Conservation (phyloP, 306 rosid species). For the Acmispon strigosus region DNA sequence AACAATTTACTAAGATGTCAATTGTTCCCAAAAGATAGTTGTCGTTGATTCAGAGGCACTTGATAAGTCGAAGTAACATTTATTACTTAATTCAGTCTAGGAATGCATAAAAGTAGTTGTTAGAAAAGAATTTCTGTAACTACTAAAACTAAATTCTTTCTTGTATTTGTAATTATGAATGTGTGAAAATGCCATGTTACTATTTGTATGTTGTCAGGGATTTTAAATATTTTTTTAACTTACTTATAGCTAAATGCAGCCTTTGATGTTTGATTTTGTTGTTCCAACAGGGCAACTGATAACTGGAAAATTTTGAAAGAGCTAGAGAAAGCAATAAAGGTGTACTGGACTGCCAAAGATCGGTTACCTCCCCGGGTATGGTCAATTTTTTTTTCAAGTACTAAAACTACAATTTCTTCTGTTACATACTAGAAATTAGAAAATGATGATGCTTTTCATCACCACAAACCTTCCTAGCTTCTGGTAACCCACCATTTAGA, state of each 20-base stretch:
- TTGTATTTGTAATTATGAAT: background rate
- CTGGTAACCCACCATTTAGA: background rate
- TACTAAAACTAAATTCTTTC: background rate
- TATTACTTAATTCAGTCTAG: background rate
- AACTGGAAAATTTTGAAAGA: constrained; percentile 93
- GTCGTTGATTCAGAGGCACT: background rate
- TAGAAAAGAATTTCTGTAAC: background rate
- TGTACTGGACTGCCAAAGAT: constrained; percentile 78
- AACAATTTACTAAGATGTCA: background rate
- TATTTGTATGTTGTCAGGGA: background rate
- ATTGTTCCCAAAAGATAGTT: background rate
- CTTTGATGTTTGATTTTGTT: constrained; percentile 5
- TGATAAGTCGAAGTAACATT: background rate
- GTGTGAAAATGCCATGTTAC: background rate
- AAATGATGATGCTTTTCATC: background rate
- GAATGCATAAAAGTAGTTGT: background rate
- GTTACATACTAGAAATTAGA: background rate
- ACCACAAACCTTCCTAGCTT: background rate
- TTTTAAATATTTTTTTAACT: background rate
- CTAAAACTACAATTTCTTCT: background rate
- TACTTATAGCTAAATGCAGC: background rate
- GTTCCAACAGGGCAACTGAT: constrained; percentile 52
- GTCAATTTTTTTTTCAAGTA: background rate
- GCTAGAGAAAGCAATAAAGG: constrained; percentile 82
- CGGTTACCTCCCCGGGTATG: constrained; percentile 87